Base-by-base conservation (phyloP, 371 early-diverging fungal genomes). In the Thermomucor indicae-seudaticae region DNA sequence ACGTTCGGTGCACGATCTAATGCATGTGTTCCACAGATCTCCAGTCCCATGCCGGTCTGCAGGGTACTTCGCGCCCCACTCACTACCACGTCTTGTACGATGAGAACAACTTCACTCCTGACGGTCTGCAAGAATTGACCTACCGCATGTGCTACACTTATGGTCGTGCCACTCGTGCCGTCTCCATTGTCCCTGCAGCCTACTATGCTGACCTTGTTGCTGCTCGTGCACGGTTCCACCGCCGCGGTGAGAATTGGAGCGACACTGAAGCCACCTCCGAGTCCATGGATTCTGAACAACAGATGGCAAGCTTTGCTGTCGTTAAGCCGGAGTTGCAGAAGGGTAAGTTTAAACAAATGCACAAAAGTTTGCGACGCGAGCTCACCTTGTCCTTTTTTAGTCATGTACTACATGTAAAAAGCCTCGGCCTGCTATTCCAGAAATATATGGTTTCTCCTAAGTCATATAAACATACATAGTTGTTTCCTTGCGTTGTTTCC, bases 181-280 rank as follows among this genome's bases (percentile, higher is more conserved):
- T 94, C 5, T 80, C 81, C 14, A 84, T 94, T 10, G 76, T 79
- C 1, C 89, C 91, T 4, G 84, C 91, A 5, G 85, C 86, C 7
- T 94, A 92, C 73, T 92, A 92, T 66, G 91, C 93, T 17, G 86
- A 92, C 60, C 60, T 91, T 29, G 82, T 89, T 1, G 90, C 92
- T 3, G 80, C 74, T 29, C 78, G 87, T 23, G 79, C 77, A 23
- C 81, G 92, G 27, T 89, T 85, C 76, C 92, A 93, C 46, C 49
- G 59, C 7, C 58, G 53, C 22, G 58, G 64, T 10, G 71, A 72
- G 30, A 58, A 60, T 29, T 66, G 71, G 67, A 55, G 53, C 29
- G 65, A 65, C 12, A 49, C 51, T 31, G 60, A 57, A 7, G 49
- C 55, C 19, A 59, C 60, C 44, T 48, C 50, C 10, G 61, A 65